Base-by-base conservation (phyloP, 345 rosid genomes). In the Jatropha curcas region DNA sequence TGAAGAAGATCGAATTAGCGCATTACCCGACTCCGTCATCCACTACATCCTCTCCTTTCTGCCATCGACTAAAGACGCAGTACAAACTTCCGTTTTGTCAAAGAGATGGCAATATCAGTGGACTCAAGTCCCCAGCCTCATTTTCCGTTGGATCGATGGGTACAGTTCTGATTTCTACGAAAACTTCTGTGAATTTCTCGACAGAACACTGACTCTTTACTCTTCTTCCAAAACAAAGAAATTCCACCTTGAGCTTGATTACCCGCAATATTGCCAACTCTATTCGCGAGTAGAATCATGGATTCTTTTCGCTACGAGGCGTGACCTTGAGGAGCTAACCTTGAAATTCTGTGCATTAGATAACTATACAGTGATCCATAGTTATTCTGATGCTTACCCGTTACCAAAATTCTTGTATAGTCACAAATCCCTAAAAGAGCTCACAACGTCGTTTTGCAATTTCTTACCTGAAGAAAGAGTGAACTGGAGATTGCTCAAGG, bases 31-130 rank as follows among this genome's bases (percentile, higher is more conserved):
- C 17, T 14, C 30, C 9, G 9, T 73, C 30, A 24, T 73, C 52
- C 56, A 27, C 17, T 45, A 64, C 56, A 55, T 65, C 10, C 70
- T 73, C 11, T 53, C 76, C 2, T 66, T 73, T 7, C 5, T 73
- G 62, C 22, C 51, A 51, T 51, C 56, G 5, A 45, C 70, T 20
- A 73, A 53, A 73, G 7, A 34, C 20, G 64, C 71, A 17, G 56
- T 73, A 20, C 53, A 28, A 55, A 73, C 71, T 20, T 64, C 43
- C 12, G 37, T 73, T 56, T 65, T 73, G n/a, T 73, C 76, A 34
- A 53, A 73, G 30, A 27, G 35, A 51, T 63, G 70, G 76, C 16
- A 60, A 8, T 35, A 9, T 48, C 67, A 27, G 3, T 71, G 68
- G 74, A 35, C 64, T 17, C 63, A 58, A 13, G 11, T 59, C 4